Percentiles rank a stretch among this genome's conserved stretches.
Evolutionary conservation across 805 yeast genomes (phyloP).

Genomic region (Soucietia sequanensis): DNA sequence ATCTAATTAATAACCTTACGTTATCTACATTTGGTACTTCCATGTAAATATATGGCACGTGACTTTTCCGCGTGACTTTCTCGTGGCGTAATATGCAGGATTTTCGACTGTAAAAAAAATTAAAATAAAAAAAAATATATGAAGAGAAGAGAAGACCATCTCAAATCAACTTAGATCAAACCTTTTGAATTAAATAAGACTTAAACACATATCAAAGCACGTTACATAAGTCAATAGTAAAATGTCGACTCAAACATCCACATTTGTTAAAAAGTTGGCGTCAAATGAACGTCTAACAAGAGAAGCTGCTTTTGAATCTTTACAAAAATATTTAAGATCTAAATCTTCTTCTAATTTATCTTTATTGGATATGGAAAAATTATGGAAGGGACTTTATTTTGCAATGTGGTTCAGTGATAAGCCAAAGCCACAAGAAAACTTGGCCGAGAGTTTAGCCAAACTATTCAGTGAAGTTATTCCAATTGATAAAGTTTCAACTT

Average conservation of each 20-base stretch:
- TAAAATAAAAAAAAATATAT: no score
- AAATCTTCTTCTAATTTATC: slow-evolving; percentile 39
- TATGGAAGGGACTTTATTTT: slow-evolving; percentile 95
- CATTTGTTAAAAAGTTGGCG: slow-evolving; percentile 78
- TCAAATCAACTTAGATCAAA: no score
- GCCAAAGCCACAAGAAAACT: slow-evolving; percentile 85
- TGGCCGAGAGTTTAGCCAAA: slow-evolving; percentile 72
- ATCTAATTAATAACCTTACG: no score
- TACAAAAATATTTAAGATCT: slow-evolving; percentile 54
- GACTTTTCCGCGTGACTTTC: no score
- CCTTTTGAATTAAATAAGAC: no score
- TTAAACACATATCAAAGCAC: no score
- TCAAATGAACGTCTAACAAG: slow-evolving; percentile 78
- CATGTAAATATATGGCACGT: no score
- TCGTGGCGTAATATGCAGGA: no score
- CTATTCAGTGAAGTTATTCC: slow-evolving; percentile 47
- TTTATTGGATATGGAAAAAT: slow-evolving; percentile 64
- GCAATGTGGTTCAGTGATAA: slow-evolving; percentile 97
- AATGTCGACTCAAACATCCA: slow-evolving; percentile 33
- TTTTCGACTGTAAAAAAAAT: no score
- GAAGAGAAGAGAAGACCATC: no score
- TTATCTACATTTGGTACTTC: no score
- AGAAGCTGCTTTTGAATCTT: slow-evolving; percentile 66
- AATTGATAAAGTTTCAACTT: slow-evolving; percentile 42
- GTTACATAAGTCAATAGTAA: no score